These are phyloP conservation scores for Pistacia atlantica DNA, from an alignment of 345 rosid genomes.

Conservation along the genomic window DNA sequence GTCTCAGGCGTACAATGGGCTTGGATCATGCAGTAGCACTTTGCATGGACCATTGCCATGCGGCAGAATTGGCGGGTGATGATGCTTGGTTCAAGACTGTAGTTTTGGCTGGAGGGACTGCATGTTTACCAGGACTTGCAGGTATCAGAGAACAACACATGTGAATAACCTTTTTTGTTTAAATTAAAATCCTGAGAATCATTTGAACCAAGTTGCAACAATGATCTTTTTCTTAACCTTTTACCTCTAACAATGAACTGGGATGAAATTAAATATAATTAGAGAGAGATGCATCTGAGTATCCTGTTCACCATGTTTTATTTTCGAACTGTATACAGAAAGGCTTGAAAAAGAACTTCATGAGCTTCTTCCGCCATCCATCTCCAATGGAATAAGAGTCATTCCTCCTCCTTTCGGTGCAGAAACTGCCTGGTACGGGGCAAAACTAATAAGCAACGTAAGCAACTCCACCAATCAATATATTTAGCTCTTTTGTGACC, in stretches of 20 bases:
- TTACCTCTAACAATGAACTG: neutral
- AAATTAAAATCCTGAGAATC: neutral
- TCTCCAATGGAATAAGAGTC: conserved; percentile 63
- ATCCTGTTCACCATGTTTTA: neutral
- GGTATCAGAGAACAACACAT: conserved; percentile 34
- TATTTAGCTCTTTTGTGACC: neutral
- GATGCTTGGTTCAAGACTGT: conserved; percentile 91
- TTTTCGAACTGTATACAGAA: conserved; percentile 43
- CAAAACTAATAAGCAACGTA: conserved; percentile 83
- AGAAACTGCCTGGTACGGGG: conserved; percentile 92
- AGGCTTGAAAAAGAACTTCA: conserved; percentile 83
- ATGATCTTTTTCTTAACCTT: neutral
- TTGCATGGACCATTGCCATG: conserved; percentile 92
- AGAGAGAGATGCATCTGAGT: conserved; percentile 2
- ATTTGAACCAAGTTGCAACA: neutral
- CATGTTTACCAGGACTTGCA: conserved; percentile 85
- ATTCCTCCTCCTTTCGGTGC: conserved; percentile 69
- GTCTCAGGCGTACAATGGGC: conserved; percentile 72
- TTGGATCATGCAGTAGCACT: conserved; percentile 88
- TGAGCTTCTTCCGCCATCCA: conserved; percentile 53
- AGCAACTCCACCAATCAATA: conserved; percentile 26
- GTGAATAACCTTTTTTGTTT: neutral
- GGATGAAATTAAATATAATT: neutral
- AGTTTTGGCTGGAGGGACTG: conserved; percentile 78
- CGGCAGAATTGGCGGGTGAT: conserved; percentile 62